phyloP scores from a whole-genome alignment of 495 filamentous ascomycete genomes.

The Xylaria sp. region DNA sequence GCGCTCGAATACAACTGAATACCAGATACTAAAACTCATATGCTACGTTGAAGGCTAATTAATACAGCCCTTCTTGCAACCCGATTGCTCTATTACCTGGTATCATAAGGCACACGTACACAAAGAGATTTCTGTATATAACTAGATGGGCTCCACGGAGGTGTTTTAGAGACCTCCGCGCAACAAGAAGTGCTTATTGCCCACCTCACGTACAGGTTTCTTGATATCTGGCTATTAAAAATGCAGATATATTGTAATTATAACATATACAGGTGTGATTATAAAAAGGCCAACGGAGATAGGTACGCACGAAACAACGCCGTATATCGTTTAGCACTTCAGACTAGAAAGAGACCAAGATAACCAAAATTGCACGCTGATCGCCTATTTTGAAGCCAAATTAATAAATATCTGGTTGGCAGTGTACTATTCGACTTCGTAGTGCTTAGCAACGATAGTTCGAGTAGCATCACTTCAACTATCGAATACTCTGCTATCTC shows the following conservation, averaged over 20 bases:
- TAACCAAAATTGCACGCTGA: neutral
- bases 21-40: neutral
- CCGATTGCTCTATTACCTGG: neutral
- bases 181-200: too few species aligned
- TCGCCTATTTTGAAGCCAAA: too few species aligned
- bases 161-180: too few species aligned
- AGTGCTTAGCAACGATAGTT: neutral
- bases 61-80: neutral
- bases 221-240: too few species aligned
- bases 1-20: neutral
- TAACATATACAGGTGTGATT: neutral
- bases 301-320: neutral
- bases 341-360: neutral
- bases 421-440: neutral
- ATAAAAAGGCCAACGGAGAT: neutral
- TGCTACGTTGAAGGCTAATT: neutral
- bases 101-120: too few species aligned
- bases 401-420: neutral
- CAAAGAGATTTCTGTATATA: too few species aligned
- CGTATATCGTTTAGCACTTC: neutral
- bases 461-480: neutral
- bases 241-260: neutral
- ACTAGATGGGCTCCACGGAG: too few species aligned
- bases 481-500: neutral
- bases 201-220: too few species aligned